Evolutionary conservation across 345 rosid species (phyloP).

Genomic region (Hibiscus tridactylites): DNA sequence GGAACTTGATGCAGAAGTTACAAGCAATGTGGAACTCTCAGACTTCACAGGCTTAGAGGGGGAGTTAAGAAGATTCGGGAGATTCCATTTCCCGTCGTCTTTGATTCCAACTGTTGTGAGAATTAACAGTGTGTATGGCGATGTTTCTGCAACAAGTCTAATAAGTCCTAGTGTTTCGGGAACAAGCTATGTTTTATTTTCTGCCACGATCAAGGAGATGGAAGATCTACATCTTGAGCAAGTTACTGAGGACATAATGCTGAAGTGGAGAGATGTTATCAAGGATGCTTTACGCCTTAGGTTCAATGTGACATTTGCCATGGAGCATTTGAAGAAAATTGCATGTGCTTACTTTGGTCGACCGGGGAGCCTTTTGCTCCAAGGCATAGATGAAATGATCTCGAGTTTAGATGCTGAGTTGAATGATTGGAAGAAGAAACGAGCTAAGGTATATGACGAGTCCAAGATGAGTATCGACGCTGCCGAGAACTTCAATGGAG

Average conservation of each 20-base stretch:
- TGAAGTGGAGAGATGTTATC: slow-evolving; percentile 4
- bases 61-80: background rate
- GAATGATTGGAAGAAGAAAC: background rate
- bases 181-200: background rate
- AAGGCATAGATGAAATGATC: background rate
- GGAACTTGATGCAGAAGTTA: background rate
- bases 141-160: background rate
- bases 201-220: slow-evolving; percentile 8
- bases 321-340: slow-evolving; percentile 12
- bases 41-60: slow-evolving; percentile 6
- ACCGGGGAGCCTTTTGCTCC: background rate
- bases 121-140: background rate
- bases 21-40: background rate
- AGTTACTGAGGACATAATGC: background rate
- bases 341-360: slow-evolving; percentile 9
- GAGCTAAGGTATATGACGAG: background rate
- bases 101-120: background rate
- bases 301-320: background rate
- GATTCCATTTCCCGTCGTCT: background rate
- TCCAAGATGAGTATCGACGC: background rate
- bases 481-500: background rate
- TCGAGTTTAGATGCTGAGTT: background rate
- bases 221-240: background rate
- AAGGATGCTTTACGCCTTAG: slow-evolving; percentile 6
- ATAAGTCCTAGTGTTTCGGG: background rate